Base-by-base conservation (phyloP, 495 filamentous ascomycete genomes). In the Aspergillus saccharolyticus region DNA sequence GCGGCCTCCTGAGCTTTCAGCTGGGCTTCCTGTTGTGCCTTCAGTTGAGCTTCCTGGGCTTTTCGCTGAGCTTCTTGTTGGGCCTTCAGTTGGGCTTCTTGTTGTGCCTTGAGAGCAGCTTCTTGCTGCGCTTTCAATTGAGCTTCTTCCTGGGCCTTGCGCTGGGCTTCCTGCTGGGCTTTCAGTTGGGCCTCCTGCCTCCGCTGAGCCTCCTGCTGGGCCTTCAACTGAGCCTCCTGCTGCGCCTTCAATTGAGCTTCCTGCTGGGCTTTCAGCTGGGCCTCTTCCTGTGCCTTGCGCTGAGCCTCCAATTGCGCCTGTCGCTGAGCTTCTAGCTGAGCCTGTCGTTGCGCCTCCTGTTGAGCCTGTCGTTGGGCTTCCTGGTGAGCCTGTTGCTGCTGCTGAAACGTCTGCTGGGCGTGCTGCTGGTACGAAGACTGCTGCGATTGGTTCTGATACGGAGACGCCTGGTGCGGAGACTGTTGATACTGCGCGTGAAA, bases 61-160 rank as follows among this genome's bases (percentile, higher is more conserved):
- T 30, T 30, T 4, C 25, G 66, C 28, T 70, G 65, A 12, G 62
- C 60, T 43, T 67, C 61, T 25, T 51, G 48, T 25, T 51, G 48
- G 21, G 65, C 47, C 15, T 50, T 19, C 21, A 20, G 15, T 46
- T 45, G 44, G 14, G 42, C 42, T 18, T 44, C 7, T 25, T 49
- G 46, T 12, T 49, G 46, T 3, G 25, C 25, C 25, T 28, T 28
- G 25, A 28, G 25, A 4, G 22, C 22, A n/a, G 22, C 22, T 28
- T 50, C 15, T 16, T 50, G 47, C 15, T 49, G 47, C 4, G 47
- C 47, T 52, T 42, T n/a, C 3, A 17, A 24, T 30, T 66, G 66
- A 21, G 63, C 25, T 22, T 66, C 58, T 18, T 66, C 63, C 20
- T 68, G 67, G 1, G 69, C 66, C 6, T 67, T 66, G 4, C 64